phyloP scores from a whole-genome alignment of 2,329 filamentous ascomycete genomes.

The Fusarium miscanthi region DNA sequence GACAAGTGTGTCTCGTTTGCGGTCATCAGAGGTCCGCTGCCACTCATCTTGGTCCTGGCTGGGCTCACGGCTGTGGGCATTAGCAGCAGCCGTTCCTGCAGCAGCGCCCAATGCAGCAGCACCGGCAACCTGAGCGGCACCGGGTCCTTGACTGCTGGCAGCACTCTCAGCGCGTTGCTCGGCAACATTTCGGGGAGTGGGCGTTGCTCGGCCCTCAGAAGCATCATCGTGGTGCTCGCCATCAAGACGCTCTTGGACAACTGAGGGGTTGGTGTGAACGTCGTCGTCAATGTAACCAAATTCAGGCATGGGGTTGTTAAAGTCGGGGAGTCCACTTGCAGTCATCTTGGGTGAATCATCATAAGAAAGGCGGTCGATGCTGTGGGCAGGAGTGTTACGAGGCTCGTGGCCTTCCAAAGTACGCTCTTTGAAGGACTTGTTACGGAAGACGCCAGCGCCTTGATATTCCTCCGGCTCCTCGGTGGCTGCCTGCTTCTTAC shows the following conservation, averaged over 20 bases:
- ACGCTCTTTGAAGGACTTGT: constrained; percentile 75
- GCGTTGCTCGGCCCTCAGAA: constrained; percentile 68
- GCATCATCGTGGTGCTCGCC: constrained; percentile 57
- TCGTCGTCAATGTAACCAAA: constrained; percentile 77
- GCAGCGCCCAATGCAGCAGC: constrained; percentile 56
- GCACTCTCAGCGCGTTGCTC: constrained; percentile 50
- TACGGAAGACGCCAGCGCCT: constrained; percentile 65
- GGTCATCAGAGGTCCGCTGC: constrained; percentile 70
- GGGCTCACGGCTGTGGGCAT: constrained; percentile 61
- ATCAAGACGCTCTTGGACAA: constrained; percentile 79
- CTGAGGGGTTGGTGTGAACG: constrained; percentile 84
- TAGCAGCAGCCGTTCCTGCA: constrained; percentile 54
- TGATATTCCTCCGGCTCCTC: constrained; percentile 54
- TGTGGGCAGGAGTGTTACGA: constrained; percentile 67
- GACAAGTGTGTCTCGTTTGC: constrained; percentile 73
- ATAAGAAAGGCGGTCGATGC: constrained; percentile 66
- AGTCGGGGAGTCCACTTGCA: constrained; percentile 75
- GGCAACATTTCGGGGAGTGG: constrained; percentile 50
- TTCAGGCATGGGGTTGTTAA: constrained; percentile 79
- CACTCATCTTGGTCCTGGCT: constrained; percentile 73
- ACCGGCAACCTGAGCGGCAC: constrained; percentile 63
- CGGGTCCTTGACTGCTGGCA: constrained; percentile 51
- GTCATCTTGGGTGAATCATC: constrained; percentile 68
- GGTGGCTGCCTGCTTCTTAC: constrained; percentile 54
- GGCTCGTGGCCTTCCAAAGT: constrained; percentile 67